Conservation (phyloP, 108 stramenopile genomes). For the Epithemia pelagica region DNA sequence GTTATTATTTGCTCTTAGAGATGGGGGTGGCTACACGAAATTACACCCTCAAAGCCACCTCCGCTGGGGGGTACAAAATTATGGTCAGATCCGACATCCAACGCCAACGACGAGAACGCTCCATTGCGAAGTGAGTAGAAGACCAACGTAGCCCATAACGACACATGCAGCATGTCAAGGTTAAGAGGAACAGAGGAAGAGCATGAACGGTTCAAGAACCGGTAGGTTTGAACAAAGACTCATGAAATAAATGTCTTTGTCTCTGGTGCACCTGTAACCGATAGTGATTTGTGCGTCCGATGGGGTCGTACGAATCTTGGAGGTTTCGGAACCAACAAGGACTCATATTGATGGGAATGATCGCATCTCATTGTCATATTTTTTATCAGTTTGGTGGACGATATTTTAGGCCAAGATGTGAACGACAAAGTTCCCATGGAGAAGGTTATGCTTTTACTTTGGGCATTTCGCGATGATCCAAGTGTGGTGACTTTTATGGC, state of each 20-base stretch:
- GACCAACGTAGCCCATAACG: no score
- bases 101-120: background rate
- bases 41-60: no score
- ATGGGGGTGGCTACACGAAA: no score
- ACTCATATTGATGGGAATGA: background rate
- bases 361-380: background rate
- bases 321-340: background rate
- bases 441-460: slow-evolving; percentile 93
- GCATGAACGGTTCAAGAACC: slow-evolving; percentile 11
- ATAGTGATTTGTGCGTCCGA: background rate
- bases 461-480: slow-evolving; percentile 90
- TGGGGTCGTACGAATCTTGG: background rate
- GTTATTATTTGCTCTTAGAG: no score
- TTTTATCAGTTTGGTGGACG: slow-evolving; percentile 54
- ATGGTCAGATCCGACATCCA: background rate
- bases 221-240: slow-evolving; percentile 2
- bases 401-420: slow-evolving; percentile 71
- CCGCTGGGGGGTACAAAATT: background rate
- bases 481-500: slow-evolving; percentile 89
- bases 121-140: no score
- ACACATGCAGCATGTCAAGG: background rate
- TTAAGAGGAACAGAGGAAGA: background rate
- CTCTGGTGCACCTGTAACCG: background rate
- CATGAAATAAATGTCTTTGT: background rate
- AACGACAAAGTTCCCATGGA: slow-evolving; percentile 85